Percentiles rank a stretch among this genome's conserved stretches.
Conservation (phyloP, 805 yeast genomes). For the Scheffersomyces stipitis region DNA sequence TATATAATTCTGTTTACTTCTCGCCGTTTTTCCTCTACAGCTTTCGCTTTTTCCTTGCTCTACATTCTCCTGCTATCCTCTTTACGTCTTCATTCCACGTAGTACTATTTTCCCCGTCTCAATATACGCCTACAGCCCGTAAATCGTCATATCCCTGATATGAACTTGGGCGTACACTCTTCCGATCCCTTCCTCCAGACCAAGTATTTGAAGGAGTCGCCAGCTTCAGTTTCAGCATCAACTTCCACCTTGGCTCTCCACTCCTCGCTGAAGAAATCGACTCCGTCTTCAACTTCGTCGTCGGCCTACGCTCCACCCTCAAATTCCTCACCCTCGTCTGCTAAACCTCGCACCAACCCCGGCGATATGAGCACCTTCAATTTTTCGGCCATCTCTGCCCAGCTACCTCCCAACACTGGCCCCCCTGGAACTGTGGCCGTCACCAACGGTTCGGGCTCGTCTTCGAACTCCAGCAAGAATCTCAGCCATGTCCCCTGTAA, state of each 20-base stretch:
- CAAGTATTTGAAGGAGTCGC: neutral
- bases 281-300: too few species aligned
- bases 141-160: neutral
- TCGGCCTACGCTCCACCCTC: too few species aligned
- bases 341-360: conserved; percentile 5
- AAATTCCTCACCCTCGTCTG: neutral
- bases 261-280: neutral
- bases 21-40: too few species aligned
- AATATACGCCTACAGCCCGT: too few species aligned
- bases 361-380: conserved; percentile 13
- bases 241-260: neutral
- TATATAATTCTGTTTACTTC: too few species aligned
- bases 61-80: too few species aligned
- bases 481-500: conserved; percentile 96
- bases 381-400: conserved; percentile 13
- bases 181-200: neutral
- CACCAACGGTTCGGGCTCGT: conserved; percentile 8
- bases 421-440: conserved; percentile 30
- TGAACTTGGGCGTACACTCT: neutral
- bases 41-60: too few species aligned
- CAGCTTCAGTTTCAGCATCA: neutral
- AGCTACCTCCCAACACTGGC: conserved; percentile 38
- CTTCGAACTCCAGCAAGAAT: conserved; percentile 38
- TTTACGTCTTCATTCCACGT: too few species aligned
- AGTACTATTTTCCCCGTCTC: too few species aligned